Evolutionary conservation across 345 rosid genomes (phyloP).

Genomic region (Sisymbrium altissimum): DNA sequence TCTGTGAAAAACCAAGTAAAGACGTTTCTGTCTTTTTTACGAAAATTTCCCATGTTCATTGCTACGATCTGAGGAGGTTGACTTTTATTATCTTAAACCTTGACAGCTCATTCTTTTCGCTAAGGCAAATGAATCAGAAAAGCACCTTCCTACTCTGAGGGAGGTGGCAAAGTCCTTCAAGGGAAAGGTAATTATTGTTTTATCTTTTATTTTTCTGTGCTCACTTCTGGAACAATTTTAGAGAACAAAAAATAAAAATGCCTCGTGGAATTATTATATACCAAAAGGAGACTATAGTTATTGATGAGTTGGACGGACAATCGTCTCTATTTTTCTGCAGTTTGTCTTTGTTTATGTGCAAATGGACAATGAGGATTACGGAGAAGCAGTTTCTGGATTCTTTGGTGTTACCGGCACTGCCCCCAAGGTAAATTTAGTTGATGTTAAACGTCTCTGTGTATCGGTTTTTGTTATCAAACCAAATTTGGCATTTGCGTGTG

Average conservation of each 20-base stretch:
- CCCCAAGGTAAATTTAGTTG: conserved; percentile 46
- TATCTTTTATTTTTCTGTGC: neutral
- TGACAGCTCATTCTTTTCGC: conserved; percentile 81
- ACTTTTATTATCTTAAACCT: neutral
- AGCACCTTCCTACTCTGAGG: conserved; percentile 56
- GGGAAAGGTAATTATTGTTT: conserved; percentile 64
- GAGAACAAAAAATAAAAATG: neutral
- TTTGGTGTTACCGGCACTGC: conserved; percentile 74
- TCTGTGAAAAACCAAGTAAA: conserved; percentile 80
- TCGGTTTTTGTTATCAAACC: neutral
- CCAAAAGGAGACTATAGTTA: neutral
- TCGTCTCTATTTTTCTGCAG: conserved; percentile 43
- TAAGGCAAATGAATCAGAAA: conserved; percentile 64
- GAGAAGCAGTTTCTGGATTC: conserved; percentile 86
- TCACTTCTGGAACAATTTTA: neutral
- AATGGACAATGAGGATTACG: conserved; percentile 86
- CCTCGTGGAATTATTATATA: neutral
- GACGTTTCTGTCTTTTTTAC: neutral
- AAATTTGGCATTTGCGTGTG: conserved; percentile 1
- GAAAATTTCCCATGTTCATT: neutral
- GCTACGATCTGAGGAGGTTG: neutral
- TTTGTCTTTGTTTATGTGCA: conserved; percentile 82
- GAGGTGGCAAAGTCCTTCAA: conserved; percentile 81
- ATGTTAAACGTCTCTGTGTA: neutral
- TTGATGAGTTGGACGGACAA: neutral